Conservation (phyloP, 192 early-diverging fungal species). For the Podila verticillata region DNA sequence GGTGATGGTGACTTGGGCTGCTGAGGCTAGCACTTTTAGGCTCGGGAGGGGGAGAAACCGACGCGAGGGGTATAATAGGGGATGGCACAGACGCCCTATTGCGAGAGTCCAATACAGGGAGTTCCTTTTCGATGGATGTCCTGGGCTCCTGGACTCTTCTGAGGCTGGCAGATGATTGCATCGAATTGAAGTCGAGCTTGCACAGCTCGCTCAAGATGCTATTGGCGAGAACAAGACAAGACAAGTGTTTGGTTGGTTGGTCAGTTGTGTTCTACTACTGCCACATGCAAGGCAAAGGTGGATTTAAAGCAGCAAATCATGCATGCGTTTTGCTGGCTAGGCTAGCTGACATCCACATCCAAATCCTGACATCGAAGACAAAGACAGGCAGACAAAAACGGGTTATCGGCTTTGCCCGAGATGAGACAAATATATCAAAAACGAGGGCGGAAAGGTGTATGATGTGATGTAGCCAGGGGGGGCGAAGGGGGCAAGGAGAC, state of each 20-base stretch:
- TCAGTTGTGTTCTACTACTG: too few species aligned
- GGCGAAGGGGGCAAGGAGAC: too few species aligned
- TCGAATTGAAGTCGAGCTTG: conserved; percentile 27
- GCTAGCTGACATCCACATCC: too few species aligned
- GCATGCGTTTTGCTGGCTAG: too few species aligned
- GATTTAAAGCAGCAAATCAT: too few species aligned
- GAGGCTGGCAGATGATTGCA: not conserved
- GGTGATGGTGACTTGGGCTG: not conserved
- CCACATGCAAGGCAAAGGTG: not conserved
- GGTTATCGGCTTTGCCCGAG: too few species aligned
- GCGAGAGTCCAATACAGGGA: conserved; percentile 32
- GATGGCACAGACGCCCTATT: conserved; percentile 5
- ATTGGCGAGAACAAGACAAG: not conserved
- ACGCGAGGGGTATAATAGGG: not conserved
- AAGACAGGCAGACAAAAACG: too few species aligned
- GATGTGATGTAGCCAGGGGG: too few species aligned
- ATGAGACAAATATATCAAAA: too few species aligned
- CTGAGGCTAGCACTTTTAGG: not conserved
- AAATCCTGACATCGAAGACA: too few species aligned
- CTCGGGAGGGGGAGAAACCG: not conserved
- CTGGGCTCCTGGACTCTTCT: conserved; percentile 4
- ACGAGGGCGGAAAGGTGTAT: too few species aligned
- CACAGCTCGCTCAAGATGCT: conserved; percentile 40
- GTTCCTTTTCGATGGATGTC: conserved; percentile 17
- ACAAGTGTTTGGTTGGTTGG: too few species aligned